Percentiles rank a stretch among this genome's conserved stretches.
Evolutionary conservation across 2,329 filamentous ascomycete species (phyloP).

Genomic region (Diaporthe sp.): DNA sequence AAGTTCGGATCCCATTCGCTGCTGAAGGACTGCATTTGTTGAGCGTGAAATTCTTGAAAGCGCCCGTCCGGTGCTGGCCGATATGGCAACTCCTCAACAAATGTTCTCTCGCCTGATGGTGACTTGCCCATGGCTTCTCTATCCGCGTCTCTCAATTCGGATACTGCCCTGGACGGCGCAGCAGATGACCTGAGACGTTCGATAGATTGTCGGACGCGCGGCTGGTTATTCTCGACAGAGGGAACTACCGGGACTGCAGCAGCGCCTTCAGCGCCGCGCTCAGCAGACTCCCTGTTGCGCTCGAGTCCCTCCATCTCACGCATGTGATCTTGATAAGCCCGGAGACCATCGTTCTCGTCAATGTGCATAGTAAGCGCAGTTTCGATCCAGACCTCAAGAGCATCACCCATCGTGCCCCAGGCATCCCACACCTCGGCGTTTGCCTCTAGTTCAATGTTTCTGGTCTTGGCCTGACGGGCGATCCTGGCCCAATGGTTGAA

Average conservation of each 20-base stretch:
- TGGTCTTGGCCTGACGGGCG: conserved; percentile 19
- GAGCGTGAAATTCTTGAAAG: conserved; percentile 19
- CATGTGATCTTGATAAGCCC: conserved; percentile 40
- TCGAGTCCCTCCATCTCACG: conserved; percentile 33
- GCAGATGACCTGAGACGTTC: conserved; percentile 32
- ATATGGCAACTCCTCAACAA: conserved; percentile 36
- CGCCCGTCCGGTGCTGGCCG: conserved; percentile 28
- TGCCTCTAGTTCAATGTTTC: conserved; percentile 37
- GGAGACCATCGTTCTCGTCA: conserved; percentile 40
- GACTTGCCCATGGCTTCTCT: conserved; percentile 28
- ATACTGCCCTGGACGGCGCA: background rate
- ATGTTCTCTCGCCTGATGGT: conserved; percentile 38
- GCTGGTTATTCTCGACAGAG: conserved; percentile 32
- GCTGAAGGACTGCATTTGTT: conserved; percentile 22
- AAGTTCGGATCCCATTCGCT: conserved; percentile 27
- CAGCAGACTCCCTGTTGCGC: conserved; percentile 22
- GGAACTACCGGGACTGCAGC: conserved; percentile 5
- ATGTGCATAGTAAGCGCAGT: conserved; percentile 43
- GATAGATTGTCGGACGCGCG: conserved; percentile 41
- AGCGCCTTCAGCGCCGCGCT: background rate
- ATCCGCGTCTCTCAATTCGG: conserved; percentile 14
- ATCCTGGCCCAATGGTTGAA: conserved; percentile 41
- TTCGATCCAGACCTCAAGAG: conserved; percentile 60
- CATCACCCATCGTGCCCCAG: conserved; percentile 39
- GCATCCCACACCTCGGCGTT: conserved; percentile 41